Evolutionary conservation across 805 yeast genomes (phyloP).

Genomic region (Yarrowia yakushimensis): DNA sequence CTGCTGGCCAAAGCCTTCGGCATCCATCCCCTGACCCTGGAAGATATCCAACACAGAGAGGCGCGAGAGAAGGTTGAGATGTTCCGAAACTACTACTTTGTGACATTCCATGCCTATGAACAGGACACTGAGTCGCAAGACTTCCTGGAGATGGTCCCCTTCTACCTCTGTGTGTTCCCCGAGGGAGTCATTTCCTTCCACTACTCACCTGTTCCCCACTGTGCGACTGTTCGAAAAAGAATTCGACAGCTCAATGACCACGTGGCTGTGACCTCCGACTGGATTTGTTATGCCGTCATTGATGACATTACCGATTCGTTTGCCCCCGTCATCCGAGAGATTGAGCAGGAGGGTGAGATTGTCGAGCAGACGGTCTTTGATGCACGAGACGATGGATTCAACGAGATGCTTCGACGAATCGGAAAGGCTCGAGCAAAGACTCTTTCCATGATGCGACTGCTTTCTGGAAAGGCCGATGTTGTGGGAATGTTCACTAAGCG

Average conservation of each 20-base stretch:
- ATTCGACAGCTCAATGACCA: conserved; percentile 61
- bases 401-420: conserved; percentile 69
- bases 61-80: conserved; percentile 95
- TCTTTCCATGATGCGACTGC: conserved; percentile 84
- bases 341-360: conserved; percentile 61
- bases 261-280: conserved; percentile 57
- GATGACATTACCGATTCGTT: conserved; percentile 65
- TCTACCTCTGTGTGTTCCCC: conserved; percentile 58
- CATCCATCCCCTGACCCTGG: conserved; percentile 96
- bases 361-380: conserved; percentile 80
- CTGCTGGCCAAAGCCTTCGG: conserved; percentile 90
- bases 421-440: conserved; percentile 89
- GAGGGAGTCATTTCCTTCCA: conserved; percentile 61
- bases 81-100: conserved; percentile 85
- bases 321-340: conserved; percentile 56
- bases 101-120: conserved; percentile 95
- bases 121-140: conserved; percentile 78
- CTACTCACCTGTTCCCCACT: conserved; percentile 54
- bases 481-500: conserved; percentile 94
- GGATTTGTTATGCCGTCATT: conserved; percentile 63
- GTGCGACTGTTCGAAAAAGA: conserved; percentile 60
- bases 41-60: conserved; percentile 94
- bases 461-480: conserved; percentile 94
- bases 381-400: conserved; percentile 69
- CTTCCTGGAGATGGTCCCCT: conserved; percentile 61